phyloP scores from a whole-genome alignment of 495 filamentous ascomycete species.

The Thermochaetoides thermophila region DNA sequence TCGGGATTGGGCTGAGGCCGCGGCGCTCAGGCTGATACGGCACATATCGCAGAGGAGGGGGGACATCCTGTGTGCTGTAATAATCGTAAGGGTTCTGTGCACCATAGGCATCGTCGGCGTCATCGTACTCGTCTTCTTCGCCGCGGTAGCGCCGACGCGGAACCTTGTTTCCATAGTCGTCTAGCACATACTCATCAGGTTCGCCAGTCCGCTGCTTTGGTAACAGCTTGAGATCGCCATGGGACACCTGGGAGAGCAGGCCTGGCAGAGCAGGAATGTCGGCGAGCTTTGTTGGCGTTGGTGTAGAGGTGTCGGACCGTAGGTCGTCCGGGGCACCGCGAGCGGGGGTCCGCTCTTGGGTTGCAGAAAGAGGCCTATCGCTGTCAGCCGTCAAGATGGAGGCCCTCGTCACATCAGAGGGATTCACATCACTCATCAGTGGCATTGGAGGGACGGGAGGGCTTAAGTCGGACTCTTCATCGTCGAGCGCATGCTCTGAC shows the following conservation, averaged over 20 bases:
- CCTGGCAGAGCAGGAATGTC: conserved; percentile 28
- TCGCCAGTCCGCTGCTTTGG: conserved; percentile 25
- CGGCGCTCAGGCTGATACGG: conserved; percentile 44
- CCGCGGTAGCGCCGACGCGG: conserved; percentile 12
- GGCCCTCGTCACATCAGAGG: conserved; percentile 74
- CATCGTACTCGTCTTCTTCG: conserved; percentile 27
- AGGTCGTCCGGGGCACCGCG: conserved; percentile 42
- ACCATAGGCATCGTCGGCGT: conserved; percentile 28
- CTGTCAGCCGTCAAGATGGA: conserved; percentile 79
- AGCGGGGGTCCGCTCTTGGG: conserved; percentile 36
- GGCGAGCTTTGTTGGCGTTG: conserved; percentile 27
- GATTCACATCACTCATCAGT: conserved; percentile 63
- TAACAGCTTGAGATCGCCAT: conserved; percentile 33
- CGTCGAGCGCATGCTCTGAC: conserved; percentile 21
- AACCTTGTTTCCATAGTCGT: conserved; percentile 30
- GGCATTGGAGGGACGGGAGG: conserved; percentile 59
- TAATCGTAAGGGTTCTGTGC: conserved; percentile 34
- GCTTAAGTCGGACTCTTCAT: conserved; percentile 26
- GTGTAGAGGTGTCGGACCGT: conserved; percentile 23
- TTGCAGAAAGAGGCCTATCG: conserved; percentile 52
- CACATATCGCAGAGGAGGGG: conserved; percentile 39
- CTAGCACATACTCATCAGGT: conserved; percentile 27
- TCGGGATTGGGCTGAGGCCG: conserved; percentile 73
- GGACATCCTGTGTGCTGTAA: conserved; percentile 39
- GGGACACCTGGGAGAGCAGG: conserved; percentile 37